phyloP scores from a whole-genome alignment of 2,329 filamentous ascomycete species.

The Harringtonia aguacate region DNA sequence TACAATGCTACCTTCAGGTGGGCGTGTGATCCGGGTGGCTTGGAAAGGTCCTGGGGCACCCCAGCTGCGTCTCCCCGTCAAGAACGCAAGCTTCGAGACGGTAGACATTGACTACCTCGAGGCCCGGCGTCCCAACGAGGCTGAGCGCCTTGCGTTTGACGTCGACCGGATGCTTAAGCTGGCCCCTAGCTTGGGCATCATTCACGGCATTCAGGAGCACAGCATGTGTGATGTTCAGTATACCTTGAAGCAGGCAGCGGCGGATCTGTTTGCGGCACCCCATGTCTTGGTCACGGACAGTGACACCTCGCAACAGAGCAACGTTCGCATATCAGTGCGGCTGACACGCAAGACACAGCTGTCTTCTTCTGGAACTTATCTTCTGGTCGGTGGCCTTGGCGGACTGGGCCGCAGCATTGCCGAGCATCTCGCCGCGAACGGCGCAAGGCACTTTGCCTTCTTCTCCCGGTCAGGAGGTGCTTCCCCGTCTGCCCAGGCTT shows the following conservation, averaged over 20 bases:
- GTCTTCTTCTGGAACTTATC: slow-evolving; percentile 29
- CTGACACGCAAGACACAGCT: background rate
- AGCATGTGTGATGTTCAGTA: slow-evolving; percentile 5
- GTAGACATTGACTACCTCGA: slow-evolving; percentile 13
- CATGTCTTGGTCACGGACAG: slow-evolving; percentile 1
- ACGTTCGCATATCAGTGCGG: slow-evolving; percentile 1
- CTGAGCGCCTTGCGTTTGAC: slow-evolving; percentile 3
- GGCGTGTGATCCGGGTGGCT: slow-evolving; percentile 10
- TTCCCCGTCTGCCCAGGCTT: slow-evolving; percentile 15
- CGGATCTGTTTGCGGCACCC: background rate
- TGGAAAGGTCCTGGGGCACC: background rate
- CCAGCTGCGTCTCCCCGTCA: background rate
- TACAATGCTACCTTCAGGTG: slow-evolving; percentile 2
- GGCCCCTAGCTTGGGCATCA: background rate
- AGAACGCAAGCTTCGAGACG: slow-evolving; percentile 13
- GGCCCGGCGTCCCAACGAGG: background rate
- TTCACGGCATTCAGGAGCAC: background rate
- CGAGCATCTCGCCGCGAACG: slow-evolving; percentile 38
- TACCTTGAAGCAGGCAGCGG: background rate
- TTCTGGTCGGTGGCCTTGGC: slow-evolving; percentile 45
- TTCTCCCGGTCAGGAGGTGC: slow-evolving; percentile 37
- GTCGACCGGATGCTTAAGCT: slow-evolving; percentile 6
- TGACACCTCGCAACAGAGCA: background rate
- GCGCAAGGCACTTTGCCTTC: slow-evolving; percentile 40
- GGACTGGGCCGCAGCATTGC: slow-evolving; percentile 45